phyloP scores from a whole-genome alignment of 306 rosid species.

The Senna tora region DNA sequence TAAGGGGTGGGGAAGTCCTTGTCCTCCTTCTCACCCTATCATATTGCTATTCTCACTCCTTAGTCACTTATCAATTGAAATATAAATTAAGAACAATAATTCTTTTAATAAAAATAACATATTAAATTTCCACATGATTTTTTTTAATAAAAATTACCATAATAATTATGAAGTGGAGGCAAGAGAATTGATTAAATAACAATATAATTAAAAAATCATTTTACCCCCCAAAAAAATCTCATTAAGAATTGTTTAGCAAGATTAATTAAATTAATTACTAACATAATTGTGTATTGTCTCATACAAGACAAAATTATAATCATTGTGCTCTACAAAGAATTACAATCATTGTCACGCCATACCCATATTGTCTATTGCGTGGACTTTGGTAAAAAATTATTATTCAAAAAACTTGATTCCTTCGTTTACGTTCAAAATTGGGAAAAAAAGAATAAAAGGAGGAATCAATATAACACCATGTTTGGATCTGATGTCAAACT shows the following conservation, averaged over 20 bases:
- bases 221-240: no score
- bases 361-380: slow-evolving; percentile 25
- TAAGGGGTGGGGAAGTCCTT: no score
- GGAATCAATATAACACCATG: not conserved
- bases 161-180: not conserved
- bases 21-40: no score
- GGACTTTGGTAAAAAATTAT: slow-evolving; percentile 18
- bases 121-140: no score
- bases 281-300: slow-evolving; percentile 33
- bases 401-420: not conserved
- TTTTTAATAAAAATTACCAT: not conserved
- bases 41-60: no score
- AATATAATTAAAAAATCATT: not conserved
- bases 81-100: not conserved
- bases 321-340: not conserved
- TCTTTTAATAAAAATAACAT: no score
- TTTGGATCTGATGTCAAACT: not conserved
- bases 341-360: slow-evolving; percentile 36
- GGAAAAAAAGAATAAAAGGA: not conserved
- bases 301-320: slow-evolving; percentile 40
- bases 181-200: slow-evolving; percentile 22
- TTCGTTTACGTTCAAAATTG: not conserved
- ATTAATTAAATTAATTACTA: slow-evolving; percentile 22
- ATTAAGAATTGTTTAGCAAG: slow-evolving; percentile 4
- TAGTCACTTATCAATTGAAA: no score